A percentile compares a stretch with the other conserved stretches of the same genome.
Evolutionary conservation across 176 grass and related monocot genomes (phyloP).

Genomic region (Microstegium vimineum): DNA sequence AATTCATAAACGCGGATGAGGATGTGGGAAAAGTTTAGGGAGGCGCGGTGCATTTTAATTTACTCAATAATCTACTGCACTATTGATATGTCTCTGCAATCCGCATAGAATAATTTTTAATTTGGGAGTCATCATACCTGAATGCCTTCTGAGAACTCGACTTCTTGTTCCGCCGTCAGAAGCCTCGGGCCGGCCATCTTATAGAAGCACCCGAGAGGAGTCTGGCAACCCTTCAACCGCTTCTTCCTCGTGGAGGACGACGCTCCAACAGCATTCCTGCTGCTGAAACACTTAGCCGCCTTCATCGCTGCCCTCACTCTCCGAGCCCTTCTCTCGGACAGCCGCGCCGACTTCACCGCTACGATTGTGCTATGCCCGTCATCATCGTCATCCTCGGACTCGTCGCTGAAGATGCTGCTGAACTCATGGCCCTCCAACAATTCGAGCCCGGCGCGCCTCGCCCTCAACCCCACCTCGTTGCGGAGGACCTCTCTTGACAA

Average conservation of each 20-base stretch:
- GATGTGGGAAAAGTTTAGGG: not conserved
- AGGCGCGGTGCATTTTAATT: not conserved
- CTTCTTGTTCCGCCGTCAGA: constrained; percentile 66
- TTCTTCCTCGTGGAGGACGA: constrained; percentile 52
- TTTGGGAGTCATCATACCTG: constrained; percentile 35
- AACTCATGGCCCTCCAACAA: constrained; percentile 21
- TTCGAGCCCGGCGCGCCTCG: constrained; percentile 8
- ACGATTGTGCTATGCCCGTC: constrained; percentile 24
- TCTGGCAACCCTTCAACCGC: constrained; percentile 41
- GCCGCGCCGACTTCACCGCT: constrained; percentile 63
- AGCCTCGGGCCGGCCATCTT: constrained; percentile 49
- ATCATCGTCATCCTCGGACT: constrained; percentile 15
- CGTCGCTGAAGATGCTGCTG: constrained; percentile 42
- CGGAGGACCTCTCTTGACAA: constrained; percentile 22
- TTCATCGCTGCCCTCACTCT: constrained; percentile 58
- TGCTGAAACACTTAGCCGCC: constrained; percentile 25
- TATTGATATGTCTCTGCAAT: not conserved
- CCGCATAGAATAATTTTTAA: not conserved
- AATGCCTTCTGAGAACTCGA: constrained; percentile 71
- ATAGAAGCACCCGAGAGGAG: constrained; percentile 51
- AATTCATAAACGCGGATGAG: no score
- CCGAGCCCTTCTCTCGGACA: constrained; percentile 61
- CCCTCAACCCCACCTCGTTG: constrained; percentile 18
- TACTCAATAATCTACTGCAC: not conserved
- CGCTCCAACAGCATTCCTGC: constrained; percentile 1